Base-by-base conservation (phyloP, 352 stramenopile species). In the Phytophthora parvispora region DNA sequence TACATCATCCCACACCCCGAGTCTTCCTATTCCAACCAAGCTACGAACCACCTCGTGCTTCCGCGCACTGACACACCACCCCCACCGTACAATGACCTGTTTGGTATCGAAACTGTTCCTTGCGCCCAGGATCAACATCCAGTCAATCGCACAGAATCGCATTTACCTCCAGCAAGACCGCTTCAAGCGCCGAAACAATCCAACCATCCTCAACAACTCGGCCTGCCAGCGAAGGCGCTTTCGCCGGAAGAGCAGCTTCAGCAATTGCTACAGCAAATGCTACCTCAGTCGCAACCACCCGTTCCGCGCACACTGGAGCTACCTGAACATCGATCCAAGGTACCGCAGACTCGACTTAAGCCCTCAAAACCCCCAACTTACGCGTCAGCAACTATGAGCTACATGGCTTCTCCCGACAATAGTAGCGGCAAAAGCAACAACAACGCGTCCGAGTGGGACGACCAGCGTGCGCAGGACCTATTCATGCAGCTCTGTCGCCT, bases 401-500 rank as follows among this genome's bases (percentile, higher is more conserved):
- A 53, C 16, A 32, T 48, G n/a, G n/a, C n/a, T n/a, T n/a, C n/a
- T 6, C 45, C 47, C 3, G 27, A 32, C 31, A 47, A 42, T 20
- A 69, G 6, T 28, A 24, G 15, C 13, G 47, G 20, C 48, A 63
- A 40, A 25, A 64, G 7, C 22, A 64, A 57, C 54, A 76, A 54
- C 16, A 66, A 65, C 22, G 42, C 12, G 4, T 24, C 27, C 29
- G 69, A 87, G 29, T 90, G 83, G 72, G 82, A 91, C 25, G 86
- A 94, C 53, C 67, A 84, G 22, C 81, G 82, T 7, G 74, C 86
- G 8, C 73, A 78, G 12, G 72, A 92, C 28, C 74, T 94, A 7
- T 94, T 94, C 72, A 58, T 81, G 48, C 84, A 94, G 72, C 81
- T 94, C 43, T 87, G 75, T 51, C 72, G 61, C 2, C 67, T 90